A percentile compares a stretch with the other conserved stretches of the same genome.
Conservation (phyloP, 768 basidiomycete species). For the Jaapia argillacea region DNA sequence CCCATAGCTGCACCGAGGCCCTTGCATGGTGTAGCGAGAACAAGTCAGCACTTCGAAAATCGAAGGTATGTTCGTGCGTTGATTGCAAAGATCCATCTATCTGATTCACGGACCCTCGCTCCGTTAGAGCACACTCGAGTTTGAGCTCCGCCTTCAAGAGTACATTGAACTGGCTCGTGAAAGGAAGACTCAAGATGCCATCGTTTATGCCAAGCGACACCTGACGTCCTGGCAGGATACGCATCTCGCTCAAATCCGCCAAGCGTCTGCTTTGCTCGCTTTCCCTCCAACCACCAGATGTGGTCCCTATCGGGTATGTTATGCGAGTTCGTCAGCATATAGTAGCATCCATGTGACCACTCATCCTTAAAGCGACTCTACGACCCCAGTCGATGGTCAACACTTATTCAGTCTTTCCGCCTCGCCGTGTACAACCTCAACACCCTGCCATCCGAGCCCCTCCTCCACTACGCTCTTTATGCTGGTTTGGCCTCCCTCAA, state of each 20-base stretch:
- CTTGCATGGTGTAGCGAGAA: conserved; percentile 96
- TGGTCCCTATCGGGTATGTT: conserved; percentile 66
- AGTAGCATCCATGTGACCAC: not conserved
- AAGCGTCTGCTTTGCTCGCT: conserved; percentile 69
- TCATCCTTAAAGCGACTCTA: conserved; percentile 59
- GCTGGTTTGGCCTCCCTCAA: conserved; percentile 89
- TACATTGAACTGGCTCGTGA: conserved; percentile 85
- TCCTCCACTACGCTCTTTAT: conserved; percentile 81
- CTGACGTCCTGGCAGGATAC: conserved; percentile 76
- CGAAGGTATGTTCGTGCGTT: conserved; percentile 44
- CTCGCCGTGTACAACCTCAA: conserved; percentile 81
- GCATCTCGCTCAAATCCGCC: conserved; percentile 67
- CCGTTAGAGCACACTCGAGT: conserved; percentile 87
- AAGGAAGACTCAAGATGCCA: conserved; percentile 61
- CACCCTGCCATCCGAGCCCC: conserved; percentile 77
- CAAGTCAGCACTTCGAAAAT: conserved; percentile 83
- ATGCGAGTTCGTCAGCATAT: not conserved
- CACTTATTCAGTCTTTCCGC: conserved; percentile 71
- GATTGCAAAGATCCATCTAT: conserved; percentile 6
- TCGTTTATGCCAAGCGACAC: conserved; percentile 76
- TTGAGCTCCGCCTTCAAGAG: conserved; percentile 91
- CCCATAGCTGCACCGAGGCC: conserved; percentile 79
- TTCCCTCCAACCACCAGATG: conserved; percentile 63
- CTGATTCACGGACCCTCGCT: conserved; percentile 2
- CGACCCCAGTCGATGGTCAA: conserved; percentile 67